Base-by-base conservation (phyloP, 768 basidiomycete species). In the Podaxis sp. region DNA sequence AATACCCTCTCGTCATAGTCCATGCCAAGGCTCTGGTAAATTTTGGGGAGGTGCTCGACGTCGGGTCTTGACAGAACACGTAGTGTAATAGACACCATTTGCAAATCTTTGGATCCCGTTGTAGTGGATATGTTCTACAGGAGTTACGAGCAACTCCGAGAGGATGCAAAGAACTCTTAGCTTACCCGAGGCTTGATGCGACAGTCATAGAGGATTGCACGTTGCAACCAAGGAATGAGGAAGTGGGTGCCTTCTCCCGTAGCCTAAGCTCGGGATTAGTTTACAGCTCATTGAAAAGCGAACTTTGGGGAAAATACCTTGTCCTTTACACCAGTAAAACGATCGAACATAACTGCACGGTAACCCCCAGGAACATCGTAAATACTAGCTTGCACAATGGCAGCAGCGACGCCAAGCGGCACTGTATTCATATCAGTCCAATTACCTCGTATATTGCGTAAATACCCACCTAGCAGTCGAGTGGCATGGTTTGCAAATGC, bases 1-100 rank as follows among this genome's bases (percentile, higher is more conserved):
- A 98, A 79, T 0, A 98, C 95, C 67, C 97, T 87, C 78, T 99
- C 97, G 74, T 98, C 97, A 72, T 98, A 99, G 73, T 98, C 97
- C 74, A 92, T 72, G 48, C 97, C 97, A 59, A 99, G 82, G 67
- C 82, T 88, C 76, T 97, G 93, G 78, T 99, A 99, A 71, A 99
- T 96, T 77, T 86, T 92, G 18, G 96, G 71, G 27, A 99, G 81
- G 72, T 96, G 92, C 32, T 83, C 76, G 37, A 89, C 84, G 75
- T 98, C 95, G 16, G 97, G 97, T 54, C 95, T 81, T 23, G 94
- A 97, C 66, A 99, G 85, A 37, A 99, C 96, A 60, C 97, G 91
- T 54, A 98, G 83, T 0, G 96, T 98, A 57, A 99, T 88, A 36
- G 95, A 91, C 59, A 99, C 93, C 94, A 98, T 98, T 75, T 98